Conservation (phyloP, 805 yeast genomes). For the Torulaspora franciscae region DNA sequence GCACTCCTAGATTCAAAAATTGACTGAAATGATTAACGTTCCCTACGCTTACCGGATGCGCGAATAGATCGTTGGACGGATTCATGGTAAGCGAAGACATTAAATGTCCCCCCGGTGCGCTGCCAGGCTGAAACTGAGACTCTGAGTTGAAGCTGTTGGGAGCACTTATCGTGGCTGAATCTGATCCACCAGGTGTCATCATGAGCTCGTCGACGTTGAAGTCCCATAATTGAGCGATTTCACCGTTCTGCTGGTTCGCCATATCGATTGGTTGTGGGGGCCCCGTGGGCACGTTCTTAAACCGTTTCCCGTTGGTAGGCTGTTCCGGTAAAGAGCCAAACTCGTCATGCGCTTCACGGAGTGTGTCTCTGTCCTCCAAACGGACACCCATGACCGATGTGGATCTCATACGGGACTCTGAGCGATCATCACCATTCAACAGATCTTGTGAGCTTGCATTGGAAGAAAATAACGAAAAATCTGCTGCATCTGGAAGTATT, state of each 20-base stretch:
- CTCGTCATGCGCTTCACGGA: background rate
- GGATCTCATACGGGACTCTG: conserved; percentile 1
- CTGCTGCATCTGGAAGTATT: conserved; percentile 33
- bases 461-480: conserved; percentile 12
- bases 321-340: conserved; percentile 1
- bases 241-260: conserved; percentile 35
- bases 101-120: conserved; percentile 12
- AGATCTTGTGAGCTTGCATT: conserved; percentile 4
- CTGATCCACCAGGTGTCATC: conserved; percentile 34
- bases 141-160: conserved; percentile 34
- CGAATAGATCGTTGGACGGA: conserved; percentile 4
- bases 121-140: conserved; percentile 11
- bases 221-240: conserved; percentile 39
- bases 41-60: conserved; percentile 1
- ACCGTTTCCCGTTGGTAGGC: background rate
- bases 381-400: background rate
- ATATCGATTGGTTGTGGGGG: conserved; percentile 29
- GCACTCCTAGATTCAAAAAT: conserved; percentile 6
- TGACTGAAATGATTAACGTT: conserved; percentile 5
- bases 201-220: conserved; percentile 37
- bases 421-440: background rate
- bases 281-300: background rate
- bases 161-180: conserved; percentile 37
- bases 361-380: background rate
- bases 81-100: conserved; percentile 2